A percentile compares a stretch with the other conserved stretches of the same genome.
Conservation (phyloP, 1,284 basidiomycete genomes). For the Pseudozyma flocculosa region DNA sequence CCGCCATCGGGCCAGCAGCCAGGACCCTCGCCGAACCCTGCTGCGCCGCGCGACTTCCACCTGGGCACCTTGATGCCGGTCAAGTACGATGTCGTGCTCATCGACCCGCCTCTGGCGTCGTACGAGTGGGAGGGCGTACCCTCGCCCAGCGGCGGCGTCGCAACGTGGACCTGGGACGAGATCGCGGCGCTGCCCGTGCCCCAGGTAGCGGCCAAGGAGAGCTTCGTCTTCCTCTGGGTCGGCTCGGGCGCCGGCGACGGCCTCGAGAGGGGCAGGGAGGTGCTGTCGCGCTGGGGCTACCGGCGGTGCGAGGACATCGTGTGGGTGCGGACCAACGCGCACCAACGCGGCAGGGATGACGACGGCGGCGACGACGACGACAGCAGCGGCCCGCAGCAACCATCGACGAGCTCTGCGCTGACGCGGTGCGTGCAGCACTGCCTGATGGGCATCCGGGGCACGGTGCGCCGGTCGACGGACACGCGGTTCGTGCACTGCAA, state of each 20-base stretch:
- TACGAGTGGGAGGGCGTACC: constrained; percentile 49
- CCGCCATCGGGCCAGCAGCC: too few relatives aligned
- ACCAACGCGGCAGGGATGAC: background rate
- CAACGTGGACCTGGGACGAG: constrained; percentile 74
- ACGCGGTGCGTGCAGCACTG: constrained; percentile 69
- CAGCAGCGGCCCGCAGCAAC: constrained; percentile 1
- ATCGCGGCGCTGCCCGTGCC: constrained; percentile 80
- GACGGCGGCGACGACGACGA: background rate
- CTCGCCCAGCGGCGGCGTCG: background rate
- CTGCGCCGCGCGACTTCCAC: constrained; percentile 17
- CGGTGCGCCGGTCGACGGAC: constrained; percentile 88
- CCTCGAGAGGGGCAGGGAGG: constrained; percentile 85
- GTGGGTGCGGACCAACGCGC: constrained; percentile 87
- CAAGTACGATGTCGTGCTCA: constrained; percentile 89
- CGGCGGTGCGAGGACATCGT: constrained; percentile 93
- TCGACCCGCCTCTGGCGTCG: constrained; percentile 75
- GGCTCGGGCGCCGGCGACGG: constrained; percentile 87
- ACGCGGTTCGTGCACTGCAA: constrained; percentile 97
- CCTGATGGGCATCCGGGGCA: constrained; percentile 96
- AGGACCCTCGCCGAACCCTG: constrained; percentile 1
- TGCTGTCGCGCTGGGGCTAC: constrained; percentile 92
- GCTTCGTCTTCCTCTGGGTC: constrained; percentile 95
- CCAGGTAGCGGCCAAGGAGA: constrained; percentile 73
- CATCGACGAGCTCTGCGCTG: constrained; percentile 32
- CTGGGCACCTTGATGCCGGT: constrained; percentile 59